Conservation (phyloP, 2,329 filamentous ascomycete genomes). For the Diaporthe batatas region DNA sequence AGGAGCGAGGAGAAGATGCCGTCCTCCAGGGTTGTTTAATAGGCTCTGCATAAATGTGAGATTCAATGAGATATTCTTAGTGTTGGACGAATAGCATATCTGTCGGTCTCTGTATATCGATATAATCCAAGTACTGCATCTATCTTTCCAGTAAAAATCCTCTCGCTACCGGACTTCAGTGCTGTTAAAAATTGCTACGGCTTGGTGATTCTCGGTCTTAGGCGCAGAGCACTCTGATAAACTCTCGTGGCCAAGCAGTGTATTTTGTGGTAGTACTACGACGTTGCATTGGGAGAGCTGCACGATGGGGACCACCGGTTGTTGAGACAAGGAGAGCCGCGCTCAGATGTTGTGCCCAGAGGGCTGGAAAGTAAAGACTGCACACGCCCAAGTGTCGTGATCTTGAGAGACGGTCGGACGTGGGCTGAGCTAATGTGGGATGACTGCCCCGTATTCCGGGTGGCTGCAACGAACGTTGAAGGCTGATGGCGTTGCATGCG, state of each 20-base stretch:
- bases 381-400: conserved; percentile 17
- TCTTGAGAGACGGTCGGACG: background rate
- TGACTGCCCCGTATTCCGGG: conserved; percentile 6
- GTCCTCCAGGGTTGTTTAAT: background rate
- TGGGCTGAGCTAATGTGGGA: conserved; percentile 18
- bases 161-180: background rate
- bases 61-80: background rate
- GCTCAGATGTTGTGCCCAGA: background rate
- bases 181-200: background rate
- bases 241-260: background rate
- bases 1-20: background rate
- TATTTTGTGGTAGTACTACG: background rate
- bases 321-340: background rate
- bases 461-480: background rate
- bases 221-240: background rate
- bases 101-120: background rate
- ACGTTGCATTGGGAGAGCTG: background rate
- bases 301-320: background rate
- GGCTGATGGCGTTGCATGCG: conserved; percentile 27
- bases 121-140: background rate
- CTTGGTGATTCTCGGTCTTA: background rate
- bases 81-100: background rate
- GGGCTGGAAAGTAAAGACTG: background rate
- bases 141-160: background rate
- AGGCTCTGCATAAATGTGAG: background rate